Evolutionary conservation across 2,329 filamentous ascomycete species (phyloP).

Genomic region (Penicillium sp.): DNA sequence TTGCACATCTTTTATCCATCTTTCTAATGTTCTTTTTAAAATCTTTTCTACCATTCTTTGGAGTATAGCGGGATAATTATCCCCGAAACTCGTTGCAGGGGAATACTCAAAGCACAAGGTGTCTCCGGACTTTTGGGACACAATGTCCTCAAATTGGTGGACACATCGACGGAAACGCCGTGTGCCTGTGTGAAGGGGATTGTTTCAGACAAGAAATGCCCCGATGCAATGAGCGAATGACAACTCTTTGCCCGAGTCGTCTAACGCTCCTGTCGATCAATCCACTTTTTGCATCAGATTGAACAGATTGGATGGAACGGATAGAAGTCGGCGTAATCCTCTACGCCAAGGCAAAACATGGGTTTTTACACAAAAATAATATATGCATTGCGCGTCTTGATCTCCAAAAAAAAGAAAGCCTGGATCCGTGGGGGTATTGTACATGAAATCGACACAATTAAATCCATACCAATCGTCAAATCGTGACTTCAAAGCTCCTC

Average conservation of each 20-base stretch:
- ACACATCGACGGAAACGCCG: neutral
- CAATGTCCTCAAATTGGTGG: neutral
- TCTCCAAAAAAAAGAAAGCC: slow-evolving; percentile 2
- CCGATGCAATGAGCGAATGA: neutral
- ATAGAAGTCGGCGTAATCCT: neutral
- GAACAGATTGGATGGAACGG: neutral
- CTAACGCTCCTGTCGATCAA: slow-evolving; percentile 7
- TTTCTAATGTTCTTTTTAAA: no score
- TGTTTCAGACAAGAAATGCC: slow-evolving; percentile 2
- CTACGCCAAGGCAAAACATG: neutral
- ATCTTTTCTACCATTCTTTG: no score
- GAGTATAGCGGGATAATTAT: no score
- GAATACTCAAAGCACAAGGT: no score
- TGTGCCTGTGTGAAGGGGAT: neutral
- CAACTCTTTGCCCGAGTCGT: neutral
- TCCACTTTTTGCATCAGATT: neutral
- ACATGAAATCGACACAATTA: slow-evolving; percentile 9
- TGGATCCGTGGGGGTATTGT: slow-evolving; percentile 11
- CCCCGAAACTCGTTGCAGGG: no score
- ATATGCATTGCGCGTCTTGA: slow-evolving; percentile 8
- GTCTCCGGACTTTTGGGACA: no score
- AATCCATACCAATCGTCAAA: slow-evolving; percentile 12
- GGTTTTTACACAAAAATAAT: neutral
- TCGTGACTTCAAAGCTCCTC: slow-evolving; percentile 31
- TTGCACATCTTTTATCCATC: no score